phyloP scores from a whole-genome alignment of 495 filamentous ascomycete genomes.

The Talaromyces liani region DNA sequence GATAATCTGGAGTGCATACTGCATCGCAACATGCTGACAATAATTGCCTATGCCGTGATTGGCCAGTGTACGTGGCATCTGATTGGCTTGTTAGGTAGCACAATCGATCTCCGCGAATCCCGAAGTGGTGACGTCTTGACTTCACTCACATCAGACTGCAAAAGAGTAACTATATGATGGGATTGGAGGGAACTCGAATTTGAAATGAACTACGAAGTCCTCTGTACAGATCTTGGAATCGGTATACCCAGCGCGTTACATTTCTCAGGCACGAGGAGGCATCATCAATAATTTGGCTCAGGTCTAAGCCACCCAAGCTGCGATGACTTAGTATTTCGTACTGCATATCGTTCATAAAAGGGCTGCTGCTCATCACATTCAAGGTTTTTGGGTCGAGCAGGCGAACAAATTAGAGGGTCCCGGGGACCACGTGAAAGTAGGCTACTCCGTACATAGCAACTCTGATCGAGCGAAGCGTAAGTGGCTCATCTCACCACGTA shows the following conservation, averaged over 20 bases:
- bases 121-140: background rate
- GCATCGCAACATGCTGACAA: background rate
- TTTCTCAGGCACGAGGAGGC: background rate
- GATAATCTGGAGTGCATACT: too few species aligned
- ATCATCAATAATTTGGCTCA: background rate
- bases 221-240: background rate
- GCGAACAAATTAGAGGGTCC: background rate
- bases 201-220: background rate
- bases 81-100: background rate
- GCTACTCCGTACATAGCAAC: background rate
- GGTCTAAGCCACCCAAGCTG: background rate
- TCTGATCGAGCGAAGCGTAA: background rate
- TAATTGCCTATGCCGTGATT: background rate
- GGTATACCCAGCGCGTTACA: background rate
- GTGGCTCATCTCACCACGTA: background rate
- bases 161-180: background rate
- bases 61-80: background rate
- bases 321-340: background rate
- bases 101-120: background rate
- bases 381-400: background rate
- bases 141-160: background rate
- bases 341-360: background rate
- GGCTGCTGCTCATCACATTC: background rate
- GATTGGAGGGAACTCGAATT: background rate
- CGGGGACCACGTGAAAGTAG: background rate